Base-by-base conservation (phyloP, 73 alveolate genomes). In the Effrenium voratum region DNA sequence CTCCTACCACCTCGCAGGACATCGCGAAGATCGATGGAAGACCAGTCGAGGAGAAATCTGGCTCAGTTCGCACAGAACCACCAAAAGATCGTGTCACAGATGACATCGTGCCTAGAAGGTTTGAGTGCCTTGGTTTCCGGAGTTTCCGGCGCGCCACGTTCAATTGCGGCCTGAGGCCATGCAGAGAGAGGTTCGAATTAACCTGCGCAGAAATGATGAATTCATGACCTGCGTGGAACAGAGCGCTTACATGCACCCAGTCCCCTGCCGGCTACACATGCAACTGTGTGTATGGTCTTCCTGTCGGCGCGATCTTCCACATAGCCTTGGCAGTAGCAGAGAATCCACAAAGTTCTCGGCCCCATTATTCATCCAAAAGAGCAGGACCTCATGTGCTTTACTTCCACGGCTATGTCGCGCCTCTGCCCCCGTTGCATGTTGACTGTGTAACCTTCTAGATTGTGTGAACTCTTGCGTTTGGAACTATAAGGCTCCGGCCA, bases 301-400 rank as follows among this genome's bases (percentile, higher is more conserved):
- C 50, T 45, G 52, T 43, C 19, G 38, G 86, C 97, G 97, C 95
- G 95, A 90, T 90, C 97, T 90, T 90, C 97, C 97, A 70, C 97
- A 47, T 70, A 57, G 43, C 97, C 87, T 38, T 46, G 73, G 19
- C 59, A 49, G 19, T 8, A 8, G 8, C 19, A 8, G 63, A 8
- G 63, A 52, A 52, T 52, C 63, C 19, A 52, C 77, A 19, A 63
- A 63, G 26, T 0, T 73, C 40, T 73, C 83, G 40, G 83, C n/a
- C n/a, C 34, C 52, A 73, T 2, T n/a, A n/a, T n/a, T n/a, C n/a
- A n/a, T n/a, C n/a, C n/a, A n/a, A n/a, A n/a, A n/a, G 0, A 34
- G 13, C 82, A 73, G 22, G n/a, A 36, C 40, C 44, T 38, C 41
- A 3, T 66, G 46, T 43, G 28, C 45, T 46, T 66, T 30, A 79